phyloP scores from a whole-genome alignment of 2,329 filamentous ascomycete genomes.

The Ceratocystiopsis minuta region DNA sequence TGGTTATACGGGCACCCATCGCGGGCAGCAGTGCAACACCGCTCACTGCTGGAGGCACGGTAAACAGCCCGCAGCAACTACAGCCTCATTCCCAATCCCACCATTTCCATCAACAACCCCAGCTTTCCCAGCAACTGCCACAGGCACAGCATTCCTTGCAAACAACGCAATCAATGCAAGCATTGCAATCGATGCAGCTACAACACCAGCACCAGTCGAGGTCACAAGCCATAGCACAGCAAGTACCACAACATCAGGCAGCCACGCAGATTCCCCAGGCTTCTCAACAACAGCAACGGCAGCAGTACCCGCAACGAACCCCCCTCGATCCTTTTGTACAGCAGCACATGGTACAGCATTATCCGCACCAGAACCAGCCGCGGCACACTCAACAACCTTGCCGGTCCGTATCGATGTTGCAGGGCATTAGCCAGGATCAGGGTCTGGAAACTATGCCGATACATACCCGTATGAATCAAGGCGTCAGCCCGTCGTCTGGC shows the following conservation, averaged over 20 bases:
- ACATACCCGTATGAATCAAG: slow-evolving; percentile 10
- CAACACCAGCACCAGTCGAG: neutral
- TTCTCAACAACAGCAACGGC: neutral
- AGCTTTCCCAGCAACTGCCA: slow-evolving; percentile 13
- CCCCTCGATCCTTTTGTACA: neutral
- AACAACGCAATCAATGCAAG: slow-evolving; percentile 14
- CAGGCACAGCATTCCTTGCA: slow-evolving; percentile 1
- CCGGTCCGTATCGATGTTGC: slow-evolving; percentile 16
- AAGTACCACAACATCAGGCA: neutral
- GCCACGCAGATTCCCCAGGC: too few relatives aligned
- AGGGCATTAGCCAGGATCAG: slow-evolving; percentile 15
- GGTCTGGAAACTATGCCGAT: slow-evolving; percentile 13
- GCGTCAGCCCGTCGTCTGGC: slow-evolving; percentile 2
- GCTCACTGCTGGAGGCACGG: too few relatives aligned
- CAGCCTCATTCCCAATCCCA: slow-evolving; percentile 6
- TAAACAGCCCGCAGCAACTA: neutral
- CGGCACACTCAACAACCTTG: slow-evolving; percentile 10
- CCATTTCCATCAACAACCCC: slow-evolving; percentile 13
- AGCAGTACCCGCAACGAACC: neutral
- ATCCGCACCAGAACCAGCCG: slow-evolving; percentile 1
- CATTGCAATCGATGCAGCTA: slow-evolving; percentile 11
- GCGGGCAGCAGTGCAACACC: slow-evolving; percentile 8
- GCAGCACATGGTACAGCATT: neutral
- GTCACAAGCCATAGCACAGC: neutral
- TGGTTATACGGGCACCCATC: slow-evolving; percentile 30